These are phyloP conservation scores for Fusarium sp. DNA, from an alignment of 2,329 filamentous ascomycete species.

Conservation along the genomic window DNA sequence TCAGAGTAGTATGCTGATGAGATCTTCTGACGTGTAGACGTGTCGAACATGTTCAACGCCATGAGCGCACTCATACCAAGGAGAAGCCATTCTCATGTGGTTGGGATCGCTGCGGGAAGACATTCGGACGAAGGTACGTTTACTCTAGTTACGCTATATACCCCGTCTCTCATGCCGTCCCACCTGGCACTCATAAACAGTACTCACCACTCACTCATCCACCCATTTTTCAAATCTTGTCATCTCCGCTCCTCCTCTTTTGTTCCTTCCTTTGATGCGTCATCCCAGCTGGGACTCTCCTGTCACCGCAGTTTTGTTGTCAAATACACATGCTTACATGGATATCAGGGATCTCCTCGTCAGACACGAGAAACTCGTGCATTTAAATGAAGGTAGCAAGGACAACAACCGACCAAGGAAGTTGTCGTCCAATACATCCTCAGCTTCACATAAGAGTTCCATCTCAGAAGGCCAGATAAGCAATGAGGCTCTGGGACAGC, in stretches of 20 bases:
- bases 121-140: conserved; percentile 71
- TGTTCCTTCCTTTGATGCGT: neutral
- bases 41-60: conserved; percentile 73
- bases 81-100: conserved; percentile 72
- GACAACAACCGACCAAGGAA: conserved; percentile 64
- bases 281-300: conserved; percentile 2
- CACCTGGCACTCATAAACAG: conserved; percentile 32
- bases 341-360: conserved; percentile 73
- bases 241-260: neutral
- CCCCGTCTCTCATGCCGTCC: conserved; percentile 32
- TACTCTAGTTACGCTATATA: conserved; percentile 39
- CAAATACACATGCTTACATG: conserved; percentile 61
- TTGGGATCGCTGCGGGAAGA: conserved; percentile 71
- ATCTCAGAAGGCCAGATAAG: conserved; percentile 61
- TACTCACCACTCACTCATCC: conserved; percentile 30
- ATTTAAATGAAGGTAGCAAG: conserved; percentile 70
- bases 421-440: conserved; percentile 59
- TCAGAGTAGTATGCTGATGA: conserved; percentile 34
- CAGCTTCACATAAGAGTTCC: conserved; percentile 58
- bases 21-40: conserved; percentile 57
- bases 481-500: conserved; percentile 59
- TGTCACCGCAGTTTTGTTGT: neutral
- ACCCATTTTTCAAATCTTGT: conserved; percentile 20
- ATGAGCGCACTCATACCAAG: conserved; percentile 73
- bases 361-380: conserved; percentile 73